Percentiles rank a stretch among this genome's conserved stretches.
Conservation (phyloP, 2,329 filamentous ascomycete species). For the Fusarium circinatum region DNA sequence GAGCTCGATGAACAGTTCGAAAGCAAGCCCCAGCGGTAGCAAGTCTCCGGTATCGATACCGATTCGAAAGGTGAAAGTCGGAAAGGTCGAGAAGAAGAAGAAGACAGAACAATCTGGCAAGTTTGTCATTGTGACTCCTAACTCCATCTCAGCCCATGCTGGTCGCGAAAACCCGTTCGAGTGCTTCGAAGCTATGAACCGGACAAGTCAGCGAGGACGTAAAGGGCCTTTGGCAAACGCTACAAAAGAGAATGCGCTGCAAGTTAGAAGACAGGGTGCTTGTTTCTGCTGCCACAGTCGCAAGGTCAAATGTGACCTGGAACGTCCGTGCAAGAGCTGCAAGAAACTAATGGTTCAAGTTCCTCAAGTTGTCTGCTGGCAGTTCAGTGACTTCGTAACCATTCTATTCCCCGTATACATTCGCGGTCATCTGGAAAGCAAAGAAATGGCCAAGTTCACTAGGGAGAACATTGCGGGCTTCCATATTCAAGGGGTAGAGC, state of each 20-base stretch:
- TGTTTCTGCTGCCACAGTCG: conserved; percentile 70
- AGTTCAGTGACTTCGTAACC: conserved; percentile 65
- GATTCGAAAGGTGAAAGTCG: conserved; percentile 56
- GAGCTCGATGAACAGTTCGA: conserved; percentile 46
- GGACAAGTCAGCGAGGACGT: conserved; percentile 63
- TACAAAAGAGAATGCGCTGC: conserved; percentile 64
- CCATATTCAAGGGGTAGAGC: conserved; percentile 52
- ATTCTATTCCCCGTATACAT: conserved; percentile 65
- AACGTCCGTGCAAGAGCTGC: conserved; percentile 67
- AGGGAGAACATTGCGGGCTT: conserved; percentile 61
- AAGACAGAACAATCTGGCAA: conserved; percentile 53
- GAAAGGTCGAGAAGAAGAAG: conserved; percentile 60
- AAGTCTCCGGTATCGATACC: conserved; percentile 48
- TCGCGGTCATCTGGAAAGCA: conserved; percentile 60
- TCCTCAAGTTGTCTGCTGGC: conserved; percentile 68
- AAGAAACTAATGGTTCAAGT: conserved; percentile 60
- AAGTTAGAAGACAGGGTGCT: conserved; percentile 64
- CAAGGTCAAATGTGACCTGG: conserved; percentile 67
- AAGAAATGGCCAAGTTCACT: conserved; percentile 60
- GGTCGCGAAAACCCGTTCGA: conserved; percentile 64
- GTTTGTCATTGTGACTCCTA: conserved; percentile 66
- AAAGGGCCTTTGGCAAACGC: conserved; percentile 65
- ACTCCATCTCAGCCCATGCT: conserved; percentile 61
- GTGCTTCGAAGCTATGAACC: conserved; percentile 62
- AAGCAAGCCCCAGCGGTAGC: conserved; percentile 34